phyloP scores from a whole-genome alignment of 345 rosid genomes.

The Crucihimalaya himalaica region DNA sequence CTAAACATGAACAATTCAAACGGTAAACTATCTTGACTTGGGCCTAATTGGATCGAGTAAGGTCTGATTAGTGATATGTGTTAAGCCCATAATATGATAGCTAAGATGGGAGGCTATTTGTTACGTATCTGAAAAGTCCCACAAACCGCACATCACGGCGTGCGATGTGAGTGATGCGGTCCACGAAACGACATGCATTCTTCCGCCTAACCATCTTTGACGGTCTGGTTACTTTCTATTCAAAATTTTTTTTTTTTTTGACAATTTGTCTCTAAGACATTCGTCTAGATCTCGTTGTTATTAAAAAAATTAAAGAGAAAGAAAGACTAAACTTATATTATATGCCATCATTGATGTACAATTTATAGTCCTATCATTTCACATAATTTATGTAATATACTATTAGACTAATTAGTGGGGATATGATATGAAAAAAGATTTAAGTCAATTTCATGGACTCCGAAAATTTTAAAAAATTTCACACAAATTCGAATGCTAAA shows the following conservation, averaged over 20 bases:
- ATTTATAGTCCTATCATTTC: too few species aligned
- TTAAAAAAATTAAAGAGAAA: neutral
- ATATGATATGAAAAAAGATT: neutral
- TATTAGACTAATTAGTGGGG: neutral
- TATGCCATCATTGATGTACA: neutral
- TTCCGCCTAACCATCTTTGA: constrained; percentile 21
- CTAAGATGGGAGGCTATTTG: neutral
- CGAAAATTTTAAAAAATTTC: neutral
- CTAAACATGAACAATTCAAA: too few species aligned
- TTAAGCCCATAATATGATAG: neutral
- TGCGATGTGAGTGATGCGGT: constrained; percentile 11
- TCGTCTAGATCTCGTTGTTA: neutral
- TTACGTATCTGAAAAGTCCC: neutral
- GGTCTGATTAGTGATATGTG: neutral
- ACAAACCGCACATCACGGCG: constrained; percentile 26
- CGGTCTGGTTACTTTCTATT: neutral
- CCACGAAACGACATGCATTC: constrained; percentile 23
- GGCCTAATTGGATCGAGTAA: neutral
- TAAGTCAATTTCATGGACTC: neutral
- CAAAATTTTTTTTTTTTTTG: neutral
- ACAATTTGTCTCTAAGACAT: neutral
- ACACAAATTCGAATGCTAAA: neutral
- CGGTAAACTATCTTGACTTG: neutral
- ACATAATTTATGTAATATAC: too few species aligned
- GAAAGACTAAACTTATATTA: neutral